Evolutionary conservation across 805 yeast species (phyloP).

Genomic region (Candida sphagnicola): DNA sequence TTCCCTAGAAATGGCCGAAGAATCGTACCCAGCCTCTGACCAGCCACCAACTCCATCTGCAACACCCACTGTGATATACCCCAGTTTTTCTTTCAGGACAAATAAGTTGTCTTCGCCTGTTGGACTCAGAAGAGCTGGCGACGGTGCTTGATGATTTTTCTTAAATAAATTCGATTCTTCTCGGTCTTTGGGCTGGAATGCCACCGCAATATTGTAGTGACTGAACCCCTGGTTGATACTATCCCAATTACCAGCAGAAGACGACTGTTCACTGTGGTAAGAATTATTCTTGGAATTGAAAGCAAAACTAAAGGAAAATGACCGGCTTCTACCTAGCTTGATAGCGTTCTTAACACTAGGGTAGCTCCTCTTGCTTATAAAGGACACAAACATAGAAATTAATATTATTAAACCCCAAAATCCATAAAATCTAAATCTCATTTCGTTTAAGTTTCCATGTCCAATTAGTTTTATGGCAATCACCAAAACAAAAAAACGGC

Average conservation of each 20-base stretch:
- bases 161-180: slow-evolving; percentile 45
- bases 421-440: no score
- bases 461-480: no score
- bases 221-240: slow-evolving; percentile 16
- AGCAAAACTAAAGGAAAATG: background rate
- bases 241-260: slow-evolving; percentile 14
- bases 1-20: slow-evolving; percentile 81
- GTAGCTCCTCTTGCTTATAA: slow-evolving; percentile 6
- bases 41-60: slow-evolving; percentile 99
- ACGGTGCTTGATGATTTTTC: slow-evolving; percentile 16
- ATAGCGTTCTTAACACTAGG: background rate
- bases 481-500: no score
- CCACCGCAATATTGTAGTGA: slow-evolving; percentile 58
- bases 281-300: background rate
- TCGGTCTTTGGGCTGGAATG: slow-evolving; percentile 72
- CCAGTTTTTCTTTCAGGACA: slow-evolving; percentile 35
- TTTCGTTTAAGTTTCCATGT: no score
- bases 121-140: slow-evolving; percentile 42
- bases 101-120: slow-evolving; percentile 79
- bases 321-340: background rate
- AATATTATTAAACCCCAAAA: slow-evolving; percentile 7
- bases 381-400: slow-evolving; percentile 11
- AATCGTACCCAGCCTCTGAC: slow-evolving; percentile 88
- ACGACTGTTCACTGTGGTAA: slow-evolving; percentile 6
- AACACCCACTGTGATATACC: slow-evolving; percentile 63